Evolutionary conservation across 805 yeast genomes (phyloP).

Genomic region (Candida schatavii): DNA sequence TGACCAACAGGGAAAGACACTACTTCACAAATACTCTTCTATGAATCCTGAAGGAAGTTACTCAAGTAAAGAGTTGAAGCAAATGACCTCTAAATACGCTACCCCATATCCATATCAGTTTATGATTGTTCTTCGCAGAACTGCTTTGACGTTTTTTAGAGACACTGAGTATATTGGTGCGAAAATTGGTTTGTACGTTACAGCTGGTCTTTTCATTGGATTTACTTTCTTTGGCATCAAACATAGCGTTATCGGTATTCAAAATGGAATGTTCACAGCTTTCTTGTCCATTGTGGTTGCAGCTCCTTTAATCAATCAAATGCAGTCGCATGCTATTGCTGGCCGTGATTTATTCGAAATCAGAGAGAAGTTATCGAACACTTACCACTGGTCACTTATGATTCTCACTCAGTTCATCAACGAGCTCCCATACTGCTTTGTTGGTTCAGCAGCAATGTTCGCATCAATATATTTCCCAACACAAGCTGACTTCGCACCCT

Average conservation of each 20-base stretch:
- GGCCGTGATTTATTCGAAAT: conserved; percentile 66
- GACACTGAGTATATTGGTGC: conserved; percentile 39
- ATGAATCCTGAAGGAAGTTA: neutral
- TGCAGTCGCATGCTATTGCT: conserved; percentile 55
- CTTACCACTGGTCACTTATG: conserved; percentile 68
- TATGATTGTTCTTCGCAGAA: conserved; percentile 15
- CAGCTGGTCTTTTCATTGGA: conserved; percentile 43
- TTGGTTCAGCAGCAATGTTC: conserved; percentile 28
- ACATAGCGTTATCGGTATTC: conserved; percentile 48
- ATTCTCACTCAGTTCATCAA: conserved; percentile 50
- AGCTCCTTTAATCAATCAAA: conserved; percentile 61
- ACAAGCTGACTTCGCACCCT: conserved; percentile 40
- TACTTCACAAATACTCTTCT: conserved; percentile 7
- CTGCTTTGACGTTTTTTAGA: conserved; percentile 31
- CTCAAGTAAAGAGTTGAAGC: conserved; percentile 7
- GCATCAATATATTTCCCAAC: conserved; percentile 51
- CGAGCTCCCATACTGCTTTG: conserved; percentile 57
- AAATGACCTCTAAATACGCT: conserved; percentile 11
- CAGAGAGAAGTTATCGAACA: conserved; percentile 67
- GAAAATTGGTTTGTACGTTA: conserved; percentile 45
- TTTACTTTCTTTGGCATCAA: conserved; percentile 19
- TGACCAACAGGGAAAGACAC: conserved; percentile 11
- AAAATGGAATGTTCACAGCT: conserved; percentile 56
- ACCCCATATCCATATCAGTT: conserved; percentile 18
- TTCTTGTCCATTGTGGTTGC: conserved; percentile 57